Conservation (phyloP, 768 basidiomycete genomes). For the Termitomyces sp. region DNA sequence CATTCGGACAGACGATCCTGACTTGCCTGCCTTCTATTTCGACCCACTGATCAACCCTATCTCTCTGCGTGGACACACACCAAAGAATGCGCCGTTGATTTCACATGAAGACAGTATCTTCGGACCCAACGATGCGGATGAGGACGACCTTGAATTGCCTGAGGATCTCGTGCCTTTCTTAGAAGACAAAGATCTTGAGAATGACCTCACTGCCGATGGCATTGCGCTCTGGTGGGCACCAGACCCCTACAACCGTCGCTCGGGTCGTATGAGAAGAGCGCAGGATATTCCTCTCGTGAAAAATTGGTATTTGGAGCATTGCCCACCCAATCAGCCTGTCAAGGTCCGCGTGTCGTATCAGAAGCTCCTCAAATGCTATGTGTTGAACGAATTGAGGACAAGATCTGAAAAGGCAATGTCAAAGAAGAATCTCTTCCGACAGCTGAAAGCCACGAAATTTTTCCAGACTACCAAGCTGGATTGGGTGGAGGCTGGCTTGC, state of each 20-base stretch:
- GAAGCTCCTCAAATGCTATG: slow-evolving; percentile 93
- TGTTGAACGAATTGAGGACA: slow-evolving; percentile 89
- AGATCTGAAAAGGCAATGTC: slow-evolving; percentile 94
- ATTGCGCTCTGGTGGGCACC: slow-evolving; percentile 99
- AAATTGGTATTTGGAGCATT: slow-evolving; percentile 98
- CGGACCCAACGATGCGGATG: slow-evolving; percentile 79
- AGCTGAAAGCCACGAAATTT: slow-evolving; percentile 98
- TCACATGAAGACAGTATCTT: slow-evolving; percentile 93
- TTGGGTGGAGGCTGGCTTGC: slow-evolving; percentile 98
- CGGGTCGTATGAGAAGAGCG: slow-evolving; percentile 88
- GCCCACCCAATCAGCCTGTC: slow-evolving; percentile 92
- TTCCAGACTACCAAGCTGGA: slow-evolving; percentile 98
- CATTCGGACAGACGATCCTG: slow-evolving; percentile 99
- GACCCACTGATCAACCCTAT: slow-evolving; percentile 98
- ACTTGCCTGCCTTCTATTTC: slow-evolving; percentile 98
- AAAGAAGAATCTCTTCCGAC: slow-evolving; percentile 95
- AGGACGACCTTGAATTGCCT: slow-evolving; percentile 85
- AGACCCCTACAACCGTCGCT: slow-evolving; percentile 90
- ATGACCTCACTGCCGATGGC: slow-evolving; percentile 90
- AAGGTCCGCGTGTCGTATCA: slow-evolving; percentile 99
- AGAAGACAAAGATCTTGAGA: slow-evolving; percentile 72
- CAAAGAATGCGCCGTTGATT: slow-evolving; percentile 79
- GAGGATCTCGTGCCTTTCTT: slow-evolving; percentile 78
- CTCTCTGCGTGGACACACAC: slow-evolving; percentile 78
- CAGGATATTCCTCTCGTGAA: slow-evolving; percentile 96